These are phyloP conservation scores for Plantago lanceolata DNA, from an alignment of 305 asterid species.

Conservation along the genomic window DNA sequence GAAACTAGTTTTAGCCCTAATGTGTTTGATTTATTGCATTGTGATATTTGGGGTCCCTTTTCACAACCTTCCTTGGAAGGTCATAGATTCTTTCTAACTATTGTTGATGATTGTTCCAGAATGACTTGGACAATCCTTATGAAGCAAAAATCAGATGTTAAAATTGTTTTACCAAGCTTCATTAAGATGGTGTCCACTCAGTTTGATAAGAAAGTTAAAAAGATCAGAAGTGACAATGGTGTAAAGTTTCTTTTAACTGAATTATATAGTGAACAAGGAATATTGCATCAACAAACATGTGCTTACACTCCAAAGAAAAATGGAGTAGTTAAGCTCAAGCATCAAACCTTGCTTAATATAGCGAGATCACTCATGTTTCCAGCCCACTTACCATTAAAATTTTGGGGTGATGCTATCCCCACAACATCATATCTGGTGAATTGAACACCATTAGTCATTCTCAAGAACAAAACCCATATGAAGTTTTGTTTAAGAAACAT, in stretches of 20 bases:
- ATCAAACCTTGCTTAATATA: no score
- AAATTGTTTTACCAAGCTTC: neutral
- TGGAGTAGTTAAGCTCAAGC: neutral
- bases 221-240: neutral
- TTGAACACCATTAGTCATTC: neutral
- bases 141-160: neutral
- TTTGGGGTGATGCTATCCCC: neutral
- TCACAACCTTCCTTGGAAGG: neutral
- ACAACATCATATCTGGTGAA: neutral
- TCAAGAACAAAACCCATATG: neutral
- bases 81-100: neutral
- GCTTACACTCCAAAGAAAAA: neutral
- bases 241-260: neutral
- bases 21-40: neutral
- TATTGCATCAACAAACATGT: neutral
- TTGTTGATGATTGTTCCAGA: neutral
- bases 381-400: neutral
- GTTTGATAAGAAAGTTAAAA: neutral
- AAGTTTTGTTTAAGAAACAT: neutral
- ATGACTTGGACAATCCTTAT: neutral
- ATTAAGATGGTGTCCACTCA: neutral
- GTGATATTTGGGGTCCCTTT: constrained; percentile 1
- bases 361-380: neutral
- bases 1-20: neutral
- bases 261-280: neutral